phyloP scores from a whole-genome alignment of 148 eudicot genomes.

The Chenopodium berlandieri region DNA sequence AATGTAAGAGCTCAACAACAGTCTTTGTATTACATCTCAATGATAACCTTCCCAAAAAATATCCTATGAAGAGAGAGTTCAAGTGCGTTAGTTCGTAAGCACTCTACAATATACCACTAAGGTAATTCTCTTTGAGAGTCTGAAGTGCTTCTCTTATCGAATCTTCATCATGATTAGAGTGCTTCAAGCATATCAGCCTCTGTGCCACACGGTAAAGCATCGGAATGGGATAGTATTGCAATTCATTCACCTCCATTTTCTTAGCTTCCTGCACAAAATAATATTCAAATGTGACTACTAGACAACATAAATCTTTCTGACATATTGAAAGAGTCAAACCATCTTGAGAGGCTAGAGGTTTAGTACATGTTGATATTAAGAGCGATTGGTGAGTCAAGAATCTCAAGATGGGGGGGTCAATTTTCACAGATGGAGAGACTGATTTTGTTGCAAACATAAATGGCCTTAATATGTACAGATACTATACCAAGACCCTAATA shows the following conservation, averaged over 20 bases:
- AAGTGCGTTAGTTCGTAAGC: no score
- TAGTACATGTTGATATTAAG: no score
- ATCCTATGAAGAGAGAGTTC: background rate
- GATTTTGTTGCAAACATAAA: no score
- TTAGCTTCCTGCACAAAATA: conserved; percentile 53
- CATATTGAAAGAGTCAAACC: background rate
- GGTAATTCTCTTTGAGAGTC: conserved; percentile 63
- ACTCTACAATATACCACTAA: conserved; percentile 39
- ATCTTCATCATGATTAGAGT: conserved; percentile 77
- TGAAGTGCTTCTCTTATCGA: conserved; percentile 80
- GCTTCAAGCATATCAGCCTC: conserved; percentile 75
- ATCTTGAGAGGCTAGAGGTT: background rate
- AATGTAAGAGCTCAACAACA: background rate
- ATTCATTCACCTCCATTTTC: conserved; percentile 71
- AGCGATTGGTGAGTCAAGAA: no score
- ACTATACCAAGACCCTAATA: no score
- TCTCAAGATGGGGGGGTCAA: no score
- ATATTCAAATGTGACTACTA: background rate
- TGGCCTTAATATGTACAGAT: no score
- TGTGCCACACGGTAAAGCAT: conserved; percentile 75
- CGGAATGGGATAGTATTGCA: conserved; percentile 58
- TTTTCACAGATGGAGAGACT: no score
- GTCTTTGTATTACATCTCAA: background rate
- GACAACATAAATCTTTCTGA: no score
- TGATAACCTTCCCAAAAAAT: background rate